phyloP scores from a whole-genome alignment of 2,329 filamentous ascomycete genomes.

The Delphinella strobiligena region DNA sequence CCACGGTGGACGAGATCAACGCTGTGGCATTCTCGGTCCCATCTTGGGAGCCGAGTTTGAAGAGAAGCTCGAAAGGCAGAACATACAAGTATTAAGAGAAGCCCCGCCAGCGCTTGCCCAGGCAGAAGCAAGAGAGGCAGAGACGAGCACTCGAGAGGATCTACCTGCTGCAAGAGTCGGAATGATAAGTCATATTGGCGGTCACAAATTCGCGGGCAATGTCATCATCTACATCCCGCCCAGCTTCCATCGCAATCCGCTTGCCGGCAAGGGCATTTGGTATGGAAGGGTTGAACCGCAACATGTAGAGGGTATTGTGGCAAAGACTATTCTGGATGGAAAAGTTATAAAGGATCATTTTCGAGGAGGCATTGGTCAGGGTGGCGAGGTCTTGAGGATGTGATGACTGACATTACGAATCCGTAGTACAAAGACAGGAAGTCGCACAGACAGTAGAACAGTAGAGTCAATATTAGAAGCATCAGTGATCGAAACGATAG shows the following conservation, averaged over 20 bases:
- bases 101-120: conserved; percentile 18
- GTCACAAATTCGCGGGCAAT: conserved; percentile 79
- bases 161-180: conserved; percentile 47
- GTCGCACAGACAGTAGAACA: no score
- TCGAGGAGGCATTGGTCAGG: conserved; percentile 49
- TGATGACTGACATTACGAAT: no score
- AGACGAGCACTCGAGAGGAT: conserved; percentile 17
- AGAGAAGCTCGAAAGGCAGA: conserved; percentile 39
- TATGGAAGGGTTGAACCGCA: conserved; percentile 66
- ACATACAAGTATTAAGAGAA: conserved; percentile 36
- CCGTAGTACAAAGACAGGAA: no score
- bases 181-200: conserved; percentile 67
- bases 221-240: conserved; percentile 70
- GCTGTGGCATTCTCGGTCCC: conserved; percentile 74
- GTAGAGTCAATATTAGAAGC: no score
- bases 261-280: conserved; percentile 67
- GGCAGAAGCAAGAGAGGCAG: conserved; percentile 3
- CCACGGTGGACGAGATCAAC: conserved; percentile 66
- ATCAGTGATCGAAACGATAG: no score
- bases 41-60: conserved; percentile 61
- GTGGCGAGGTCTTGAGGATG: conserved; percentile 13
- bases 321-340: conserved; percentile 56
- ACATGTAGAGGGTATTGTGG: conserved; percentile 64
- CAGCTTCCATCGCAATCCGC: conserved; percentile 33
- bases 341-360: conserved; percentile 60